A percentile compares a stretch with the other conserved stretches of the same genome.
Evolutionary conservation across 2,329 filamentous ascomycete species (phyloP).

Genomic region (Graphiopsis chlorocephala): DNA sequence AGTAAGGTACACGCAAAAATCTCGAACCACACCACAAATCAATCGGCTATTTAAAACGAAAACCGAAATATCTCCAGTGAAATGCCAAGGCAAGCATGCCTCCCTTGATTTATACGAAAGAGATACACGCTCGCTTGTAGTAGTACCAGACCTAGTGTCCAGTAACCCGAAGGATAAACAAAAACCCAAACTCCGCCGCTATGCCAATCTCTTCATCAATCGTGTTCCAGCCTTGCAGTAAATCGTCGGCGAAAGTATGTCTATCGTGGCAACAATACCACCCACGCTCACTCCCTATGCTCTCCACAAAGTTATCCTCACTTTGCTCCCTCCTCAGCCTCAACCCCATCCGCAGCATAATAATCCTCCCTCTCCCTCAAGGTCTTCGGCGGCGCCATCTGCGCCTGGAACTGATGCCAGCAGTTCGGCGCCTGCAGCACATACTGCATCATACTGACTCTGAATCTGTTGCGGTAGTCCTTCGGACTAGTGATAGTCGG

Average conservation of each 20-base stretch:
- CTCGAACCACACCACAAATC: no score
- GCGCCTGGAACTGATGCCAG: slow-evolving; percentile 65
- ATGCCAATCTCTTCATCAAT: slow-evolving; percentile 10
- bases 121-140: neutral
- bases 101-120: neutral
- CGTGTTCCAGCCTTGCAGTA: neutral
- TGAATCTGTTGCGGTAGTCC: slow-evolving; percentile 93
- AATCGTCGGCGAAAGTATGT: neutral
- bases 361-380: slow-evolving; percentile 26
- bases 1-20: no score
- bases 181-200: slow-evolving; percentile 3
- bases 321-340: slow-evolving; percentile 5
- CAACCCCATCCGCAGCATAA: slow-evolving; percentile 6
- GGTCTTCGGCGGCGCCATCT: slow-evolving; percentile 33
- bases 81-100: neutral
- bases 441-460: slow-evolving; percentile 93
- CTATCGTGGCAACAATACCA: neutral
- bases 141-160: neutral
- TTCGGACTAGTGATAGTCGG: slow-evolving; percentile 96
- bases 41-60: no score
- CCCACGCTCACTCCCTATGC: neutral
- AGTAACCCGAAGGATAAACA: neutral
- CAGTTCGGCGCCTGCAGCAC: slow-evolving; percentile 73
- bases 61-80: no score
- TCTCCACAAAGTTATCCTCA: neutral